Evolutionary conservation across 129 eudicot genomes (phyloP).

Genomic region (Tanacetum coccineum): DNA sequence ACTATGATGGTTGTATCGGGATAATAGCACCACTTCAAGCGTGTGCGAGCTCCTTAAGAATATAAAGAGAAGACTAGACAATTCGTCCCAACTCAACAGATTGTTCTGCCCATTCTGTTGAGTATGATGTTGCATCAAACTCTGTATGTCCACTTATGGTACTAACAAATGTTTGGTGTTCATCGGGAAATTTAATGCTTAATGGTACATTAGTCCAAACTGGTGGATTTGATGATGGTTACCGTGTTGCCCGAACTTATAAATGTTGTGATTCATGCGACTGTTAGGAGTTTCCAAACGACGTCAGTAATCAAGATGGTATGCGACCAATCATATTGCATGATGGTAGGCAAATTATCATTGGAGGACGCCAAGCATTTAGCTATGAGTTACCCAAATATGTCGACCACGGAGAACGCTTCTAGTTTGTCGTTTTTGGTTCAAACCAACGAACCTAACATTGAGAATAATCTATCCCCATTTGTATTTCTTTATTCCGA

Average conservation of each 20-base stretch:
- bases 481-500: conserved; percentile 63
- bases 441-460: conserved; percentile 46
- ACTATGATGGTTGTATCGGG: too few relatives aligned
- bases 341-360: conserved; percentile 55
- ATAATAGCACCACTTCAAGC: conserved; percentile 43
- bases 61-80: too few relatives aligned
- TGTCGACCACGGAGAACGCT: conserved; percentile 10
- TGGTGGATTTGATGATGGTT: too few relatives aligned
- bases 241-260: conserved; percentile 34
- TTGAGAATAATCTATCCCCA: conserved; percentile 76
- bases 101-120: conserved; percentile 80
- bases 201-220: conserved; percentile 60
- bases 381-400: conserved; percentile 69
- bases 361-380: too few relatives aligned
- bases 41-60: too few relatives aligned
- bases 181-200: conserved; percentile 61
- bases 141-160: conserved; percentile 59
- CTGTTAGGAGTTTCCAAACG: conserved; percentile 45
- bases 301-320: conserved; percentile 51
- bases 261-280: conserved; percentile 48
- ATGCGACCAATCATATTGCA: conserved; percentile 63
- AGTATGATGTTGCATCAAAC: conserved; percentile 51
- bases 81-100: conserved; percentile 45
- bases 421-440: conserved; percentile 41
- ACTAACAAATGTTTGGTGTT: conserved; percentile 68